Conservation (phyloP, 2,329 filamentous ascomycete species). For the Hawksworthiomyces lignivorus region DNA sequence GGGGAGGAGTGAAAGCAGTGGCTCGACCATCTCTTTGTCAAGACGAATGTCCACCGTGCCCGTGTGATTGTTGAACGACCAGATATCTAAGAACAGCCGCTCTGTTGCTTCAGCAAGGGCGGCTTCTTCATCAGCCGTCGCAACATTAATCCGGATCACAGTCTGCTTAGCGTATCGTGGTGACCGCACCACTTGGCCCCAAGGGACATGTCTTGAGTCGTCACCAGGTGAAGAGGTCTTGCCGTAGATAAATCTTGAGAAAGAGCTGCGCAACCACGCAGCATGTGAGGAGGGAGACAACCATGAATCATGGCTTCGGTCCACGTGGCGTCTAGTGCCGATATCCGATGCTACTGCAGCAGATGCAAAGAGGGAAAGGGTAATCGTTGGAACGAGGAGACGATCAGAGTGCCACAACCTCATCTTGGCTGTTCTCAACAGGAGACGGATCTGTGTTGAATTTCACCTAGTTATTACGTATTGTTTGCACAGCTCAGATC, state of each 20-base stretch:
- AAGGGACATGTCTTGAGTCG: neutral
- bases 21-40: conserved; percentile 66
- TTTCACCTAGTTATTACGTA: too few relatives aligned
- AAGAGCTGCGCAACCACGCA: conserved; percentile 39
- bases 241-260: too few relatives aligned
- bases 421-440: conserved; percentile 4
- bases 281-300: conserved; percentile 35
- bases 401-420: neutral
- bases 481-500: too few relatives aligned
- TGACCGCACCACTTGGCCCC: conserved; percentile 21
- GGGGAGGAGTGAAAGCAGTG: conserved; percentile 72
- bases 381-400: neutral
- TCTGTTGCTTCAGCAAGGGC: conserved; percentile 66
- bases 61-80: conserved; percentile 74
- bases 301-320: neutral
- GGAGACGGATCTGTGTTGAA: too few relatives aligned
- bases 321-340: neutral
- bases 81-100: conserved; percentile 78
- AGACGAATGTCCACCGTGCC: conserved; percentile 67
- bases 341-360: conserved; percentile 2
- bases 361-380: conserved; percentile 1
- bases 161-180: conserved; percentile 65
- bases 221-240: too few relatives aligned
- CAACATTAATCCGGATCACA: conserved; percentile 83
- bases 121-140: conserved; percentile 56